Conservation (phyloP, 805 yeast species). For the Osmozyma mogii region DNA sequence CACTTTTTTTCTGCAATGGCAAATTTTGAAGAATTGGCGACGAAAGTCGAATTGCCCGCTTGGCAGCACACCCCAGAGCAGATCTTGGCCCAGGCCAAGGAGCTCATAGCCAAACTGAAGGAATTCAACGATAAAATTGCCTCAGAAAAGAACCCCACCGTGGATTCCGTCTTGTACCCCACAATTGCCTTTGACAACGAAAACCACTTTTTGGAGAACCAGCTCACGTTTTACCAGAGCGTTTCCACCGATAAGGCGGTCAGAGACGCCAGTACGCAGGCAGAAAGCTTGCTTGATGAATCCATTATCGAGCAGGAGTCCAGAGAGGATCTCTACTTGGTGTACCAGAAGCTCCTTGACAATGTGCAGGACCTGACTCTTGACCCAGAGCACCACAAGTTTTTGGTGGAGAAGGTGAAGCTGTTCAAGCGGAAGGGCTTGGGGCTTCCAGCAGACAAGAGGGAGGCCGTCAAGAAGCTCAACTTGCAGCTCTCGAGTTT, state of each 20-base stretch:
- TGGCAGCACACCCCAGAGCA: conserved; percentile 16
- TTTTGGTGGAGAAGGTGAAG: conserved; percentile 47
- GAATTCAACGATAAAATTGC: conserved; percentile 49
- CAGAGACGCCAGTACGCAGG: conserved; percentile 62
- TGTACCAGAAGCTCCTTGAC: conserved; percentile 46
- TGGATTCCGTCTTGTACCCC: conserved; percentile 50
- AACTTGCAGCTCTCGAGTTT: conserved; percentile 53
- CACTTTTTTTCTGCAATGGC: no score
- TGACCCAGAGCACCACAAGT: conserved; percentile 50
- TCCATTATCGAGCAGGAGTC: conserved; percentile 55
- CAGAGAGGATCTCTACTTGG: conserved; percentile 57
- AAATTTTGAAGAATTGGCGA: not conserved
- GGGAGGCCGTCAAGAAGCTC: conserved; percentile 50
- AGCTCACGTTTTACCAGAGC: conserved; percentile 61
- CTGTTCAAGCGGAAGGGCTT: conserved; percentile 65
- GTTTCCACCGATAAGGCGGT: conserved; percentile 58
- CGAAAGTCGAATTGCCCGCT: not conserved
- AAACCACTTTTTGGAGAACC: conserved; percentile 37
- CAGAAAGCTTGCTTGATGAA: conserved; percentile 50
- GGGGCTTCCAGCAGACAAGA: conserved; percentile 45
- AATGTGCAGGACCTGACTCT: conserved; percentile 19
- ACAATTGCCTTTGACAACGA: conserved; percentile 45
- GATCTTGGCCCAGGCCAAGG: conserved; percentile 35
- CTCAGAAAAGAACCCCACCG: conserved; percentile 38
- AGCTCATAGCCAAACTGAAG: conserved; percentile 35